Conservation (phyloP, 352 stramenopile species). For the Phytophthora multivora region DNA sequence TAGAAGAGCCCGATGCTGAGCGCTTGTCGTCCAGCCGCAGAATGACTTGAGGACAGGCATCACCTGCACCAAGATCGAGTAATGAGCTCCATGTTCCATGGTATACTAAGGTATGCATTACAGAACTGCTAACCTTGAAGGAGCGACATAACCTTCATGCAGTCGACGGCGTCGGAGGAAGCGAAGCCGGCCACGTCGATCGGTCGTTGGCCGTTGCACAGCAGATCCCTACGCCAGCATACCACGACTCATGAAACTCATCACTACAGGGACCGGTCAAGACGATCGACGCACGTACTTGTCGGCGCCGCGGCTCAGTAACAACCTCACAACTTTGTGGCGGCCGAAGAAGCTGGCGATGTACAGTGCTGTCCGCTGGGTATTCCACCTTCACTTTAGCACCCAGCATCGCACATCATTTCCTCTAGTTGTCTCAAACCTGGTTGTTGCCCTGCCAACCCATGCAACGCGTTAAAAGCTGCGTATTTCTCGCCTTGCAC, state of each 20-base stretch:
- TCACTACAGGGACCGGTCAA: background rate
- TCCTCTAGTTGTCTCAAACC: slow-evolving; percentile 11
- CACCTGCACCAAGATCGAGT: background rate
- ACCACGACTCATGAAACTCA: background rate
- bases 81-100: too few species aligned
- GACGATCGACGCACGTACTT: slow-evolving; percentile 38
- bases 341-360: slow-evolving; percentile 71
- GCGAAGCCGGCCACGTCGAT: slow-evolving; percentile 57
- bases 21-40: slow-evolving; percentile 21
- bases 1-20: slow-evolving; percentile 14
- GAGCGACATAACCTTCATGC: slow-evolving; percentile 71
- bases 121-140: slow-evolving; percentile 45
- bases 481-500: background rate
- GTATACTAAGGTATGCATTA: too few species aligned
- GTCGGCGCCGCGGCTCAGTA: slow-evolving; percentile 64
- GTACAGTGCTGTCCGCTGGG: slow-evolving; percentile 66
- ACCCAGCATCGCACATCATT: background rate
- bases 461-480: background rate
- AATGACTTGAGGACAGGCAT: slow-evolving; percentile 31
- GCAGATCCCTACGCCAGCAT: slow-evolving; percentile 45
- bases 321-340: slow-evolving; percentile 49
- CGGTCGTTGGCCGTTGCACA: slow-evolving; percentile 47
- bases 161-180: slow-evolving; percentile 42
- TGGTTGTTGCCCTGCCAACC: slow-evolving; percentile 25
- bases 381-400: background rate